phyloP scores from a whole-genome alignment of 2,329 filamentous ascomycete species.

The Cercospora nicotianae region DNA sequence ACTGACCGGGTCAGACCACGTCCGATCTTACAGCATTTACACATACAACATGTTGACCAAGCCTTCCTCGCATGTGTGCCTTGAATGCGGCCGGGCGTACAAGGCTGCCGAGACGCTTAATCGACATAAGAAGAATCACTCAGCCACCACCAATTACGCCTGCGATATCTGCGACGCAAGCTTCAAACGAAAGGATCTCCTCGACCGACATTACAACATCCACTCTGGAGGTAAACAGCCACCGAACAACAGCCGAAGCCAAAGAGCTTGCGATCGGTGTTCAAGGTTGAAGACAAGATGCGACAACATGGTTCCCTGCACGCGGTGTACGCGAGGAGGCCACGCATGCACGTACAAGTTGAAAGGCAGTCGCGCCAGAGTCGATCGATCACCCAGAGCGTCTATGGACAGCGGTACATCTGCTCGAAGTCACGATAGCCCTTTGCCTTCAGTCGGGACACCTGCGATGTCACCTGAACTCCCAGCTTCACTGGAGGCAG shows the following conservation, averaged over 20 bases:
- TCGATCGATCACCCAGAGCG: constrained; percentile 17
- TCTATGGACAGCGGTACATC: constrained; percentile 12
- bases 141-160: constrained; percentile 20
- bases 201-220: constrained; percentile 27
- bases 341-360: constrained; percentile 23
- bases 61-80: constrained; percentile 20
- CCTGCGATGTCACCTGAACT: constrained; percentile 9
- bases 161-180: constrained; percentile 24
- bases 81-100: constrained; percentile 24
- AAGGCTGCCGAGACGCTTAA: constrained; percentile 29
- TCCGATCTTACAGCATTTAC: neutral
- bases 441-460: neutral
- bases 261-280: constrained; percentile 27
- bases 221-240: constrained; percentile 19
- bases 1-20: neutral
- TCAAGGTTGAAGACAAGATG: constrained; percentile 27
- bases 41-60: constrained; percentile 15
- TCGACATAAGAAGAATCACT: constrained; percentile 27
- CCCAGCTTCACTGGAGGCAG: neutral
- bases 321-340: constrained; percentile 20
- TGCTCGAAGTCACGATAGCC: constrained; percentile 9
- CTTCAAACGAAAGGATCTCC: constrained; percentile 29
- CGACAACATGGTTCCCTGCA: constrained; percentile 24
- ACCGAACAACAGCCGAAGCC: constrained; percentile 15
- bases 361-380: constrained; percentile 20